Base-by-base conservation (phyloP, 805 yeast species). In the Debaryomyces tyrocola region DNA sequence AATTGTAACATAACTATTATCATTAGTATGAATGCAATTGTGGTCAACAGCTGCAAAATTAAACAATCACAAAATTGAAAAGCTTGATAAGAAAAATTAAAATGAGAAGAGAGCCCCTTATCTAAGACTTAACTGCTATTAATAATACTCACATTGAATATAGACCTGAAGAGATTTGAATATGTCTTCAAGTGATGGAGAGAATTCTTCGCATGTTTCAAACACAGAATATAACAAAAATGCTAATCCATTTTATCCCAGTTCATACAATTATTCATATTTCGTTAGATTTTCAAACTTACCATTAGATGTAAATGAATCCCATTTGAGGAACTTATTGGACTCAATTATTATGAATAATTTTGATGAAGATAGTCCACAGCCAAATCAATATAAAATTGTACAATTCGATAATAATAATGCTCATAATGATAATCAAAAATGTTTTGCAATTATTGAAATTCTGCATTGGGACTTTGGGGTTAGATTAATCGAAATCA, bases 181-280 rank as follows among this genome's bases (percentile, higher is more conserved):
- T 15, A 40, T 40, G 42, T 15, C 42, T 27, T 40, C 42, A 17
- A 37, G 7, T 20, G 45, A 37, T 35, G 45, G 17, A 43, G 27
- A 18, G 7, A 31, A 31, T 12, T 14, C 34, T 12, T 31, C 34
- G 2, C 4, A 31, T 31, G 6, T 31, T n/a, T 31, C 34, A 31
- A 31, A 31, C 6, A 31, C 17, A 14, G 34, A 31, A 9, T 56
- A 43, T 40, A 58, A 60, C 38, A 59, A 54, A 41, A 54, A 58
- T 51, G 64, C 63, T 7, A 45, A 37, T 34, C 58, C 63, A 1
- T 60, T 60, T 38, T 20, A 54, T 18, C 64, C 64, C 31, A 31
- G 17, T 14, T 31, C 34, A 7, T n/a, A 36, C n/a, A 20, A 24
- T n/a, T 28, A 17, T 21, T 14, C 45, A 21, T 37, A 39, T 24